These are phyloP conservation scores for Hyaloperonospora brassicae DNA, from an alignment of 352 stramenopile genomes.

Conservation along the genomic window DNA sequence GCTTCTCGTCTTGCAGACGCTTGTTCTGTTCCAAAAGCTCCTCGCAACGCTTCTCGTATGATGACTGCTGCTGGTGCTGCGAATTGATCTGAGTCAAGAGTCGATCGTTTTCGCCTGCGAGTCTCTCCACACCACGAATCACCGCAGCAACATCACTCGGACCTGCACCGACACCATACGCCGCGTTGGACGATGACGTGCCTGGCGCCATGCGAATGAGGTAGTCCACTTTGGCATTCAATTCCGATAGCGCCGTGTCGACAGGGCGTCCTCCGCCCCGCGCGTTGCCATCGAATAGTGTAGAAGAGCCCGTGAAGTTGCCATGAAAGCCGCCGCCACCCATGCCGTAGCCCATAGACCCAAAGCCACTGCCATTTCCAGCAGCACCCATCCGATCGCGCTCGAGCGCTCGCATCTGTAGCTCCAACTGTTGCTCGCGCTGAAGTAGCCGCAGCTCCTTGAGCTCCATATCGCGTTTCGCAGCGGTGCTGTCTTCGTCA, in stretches of 20 bases:
- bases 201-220: conserved; percentile 56
- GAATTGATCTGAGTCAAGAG: conserved; percentile 68
- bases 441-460: conserved; percentile 47
- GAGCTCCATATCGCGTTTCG: conserved; percentile 46
- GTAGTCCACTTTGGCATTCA: conserved; percentile 73
- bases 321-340: conserved; percentile 14
- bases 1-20: conserved; percentile 60
- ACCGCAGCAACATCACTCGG: conserved; percentile 51
- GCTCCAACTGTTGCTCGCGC: conserved; percentile 46
- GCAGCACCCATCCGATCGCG: conserved; percentile 24
- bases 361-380: conserved; percentile 16
- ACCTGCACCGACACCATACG: conserved; percentile 18
- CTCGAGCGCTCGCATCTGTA: conserved; percentile 39
- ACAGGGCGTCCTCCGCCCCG: conserved; percentile 32
- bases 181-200: conserved; percentile 12
- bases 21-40: conserved; percentile 54
- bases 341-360: conserved; percentile 21
- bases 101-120: conserved; percentile 65
- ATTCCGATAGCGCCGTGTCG: conserved; percentile 44
- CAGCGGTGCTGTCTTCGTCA: conserved; percentile 28
- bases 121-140: conserved; percentile 61
- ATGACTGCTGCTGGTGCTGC: conserved; percentile 65
- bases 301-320: conserved; percentile 22
- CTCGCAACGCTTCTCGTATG: conserved; percentile 66
- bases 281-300: conserved; percentile 24